These are phyloP conservation scores for Fusarium temperatum DNA, from an alignment of 2,329 filamentous ascomycete genomes.

Conservation along the genomic window DNA sequence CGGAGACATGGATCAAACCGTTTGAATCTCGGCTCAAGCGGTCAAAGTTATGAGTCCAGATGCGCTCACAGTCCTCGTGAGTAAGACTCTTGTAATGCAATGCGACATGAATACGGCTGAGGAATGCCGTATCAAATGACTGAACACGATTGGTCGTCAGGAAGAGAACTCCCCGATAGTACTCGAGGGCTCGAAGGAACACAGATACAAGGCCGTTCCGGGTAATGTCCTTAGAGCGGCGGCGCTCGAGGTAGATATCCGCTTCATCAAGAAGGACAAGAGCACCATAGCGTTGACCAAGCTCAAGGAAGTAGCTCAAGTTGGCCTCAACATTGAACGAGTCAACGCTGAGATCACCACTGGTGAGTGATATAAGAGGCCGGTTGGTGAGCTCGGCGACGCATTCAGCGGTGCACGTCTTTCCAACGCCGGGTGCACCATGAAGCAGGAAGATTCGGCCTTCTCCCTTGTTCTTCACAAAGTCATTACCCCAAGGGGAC, in stretches of 20 bases:
- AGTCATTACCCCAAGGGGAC: constrained; percentile 57
- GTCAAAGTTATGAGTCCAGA: constrained; percentile 58
- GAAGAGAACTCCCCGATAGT: constrained; percentile 61
- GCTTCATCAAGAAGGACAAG: constrained; percentile 67
- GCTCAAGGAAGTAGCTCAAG: constrained; percentile 58
- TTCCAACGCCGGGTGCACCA: constrained; percentile 64
- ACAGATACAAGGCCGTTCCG: constrained; percentile 60
- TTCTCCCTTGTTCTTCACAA: constrained; percentile 61
- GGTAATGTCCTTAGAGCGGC: constrained; percentile 53
- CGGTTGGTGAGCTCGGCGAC: constrained; percentile 60
- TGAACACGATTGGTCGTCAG: constrained; percentile 61
- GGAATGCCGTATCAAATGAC: constrained; percentile 59
- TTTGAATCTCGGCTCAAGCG: constrained; percentile 53
- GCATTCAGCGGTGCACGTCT: constrained; percentile 66
- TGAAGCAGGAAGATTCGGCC: constrained; percentile 62
- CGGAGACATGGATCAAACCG: constrained; percentile 49
- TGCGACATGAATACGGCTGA: constrained; percentile 59
- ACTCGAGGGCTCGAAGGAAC: constrained; percentile 61
- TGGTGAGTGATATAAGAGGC: constrained; percentile 61
- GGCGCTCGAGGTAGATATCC: constrained; percentile 67
- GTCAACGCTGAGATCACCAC: constrained; percentile 57
- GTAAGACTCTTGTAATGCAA: constrained; percentile 56
- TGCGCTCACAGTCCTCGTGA: constrained; percentile 54
- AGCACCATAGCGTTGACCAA: constrained; percentile 60
- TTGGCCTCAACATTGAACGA: constrained; percentile 52